These are phyloP conservation scores for Metschnikowia anglica DNA, from an alignment of 805 yeast genomes.

Conservation along the genomic window DNA sequence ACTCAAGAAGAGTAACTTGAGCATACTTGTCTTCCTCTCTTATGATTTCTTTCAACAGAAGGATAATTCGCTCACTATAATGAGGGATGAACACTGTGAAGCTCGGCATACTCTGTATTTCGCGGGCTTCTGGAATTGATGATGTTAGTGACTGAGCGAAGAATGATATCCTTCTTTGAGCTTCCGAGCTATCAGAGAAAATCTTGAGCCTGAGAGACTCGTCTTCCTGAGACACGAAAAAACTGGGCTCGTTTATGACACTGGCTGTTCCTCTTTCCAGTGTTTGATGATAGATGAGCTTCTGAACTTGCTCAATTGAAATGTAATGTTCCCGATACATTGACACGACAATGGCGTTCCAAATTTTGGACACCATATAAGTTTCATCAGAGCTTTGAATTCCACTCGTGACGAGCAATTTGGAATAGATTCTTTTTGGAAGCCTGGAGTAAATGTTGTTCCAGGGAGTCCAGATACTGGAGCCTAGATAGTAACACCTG, in stretches of 20 bases:
- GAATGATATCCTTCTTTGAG: constrained; percentile 78
- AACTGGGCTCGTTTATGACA: constrained; percentile 55
- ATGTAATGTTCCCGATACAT: constrained; percentile 80
- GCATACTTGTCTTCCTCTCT: constrained; percentile 97
- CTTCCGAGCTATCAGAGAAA: constrained; percentile 67
- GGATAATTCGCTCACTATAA: constrained; percentile 88
- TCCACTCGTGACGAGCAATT: constrained; percentile 43
- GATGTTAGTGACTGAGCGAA: constrained; percentile 89
- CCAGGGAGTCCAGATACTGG: constrained; percentile 90
- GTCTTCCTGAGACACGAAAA: constrained; percentile 82
- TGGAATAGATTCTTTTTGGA: constrained; percentile 74
- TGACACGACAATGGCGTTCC: constrained; percentile 83
- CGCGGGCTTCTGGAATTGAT: constrained; percentile 71
- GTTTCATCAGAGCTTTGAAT: constrained; percentile 37
- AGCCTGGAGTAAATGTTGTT: constrained; percentile 71
- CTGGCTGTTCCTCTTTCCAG: constrained; percentile 35
- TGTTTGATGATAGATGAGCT: constrained; percentile 57
- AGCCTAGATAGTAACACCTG: constrained; percentile 69
- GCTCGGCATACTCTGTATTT: constrained; percentile 18
- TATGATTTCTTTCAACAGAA: constrained; percentile 92
- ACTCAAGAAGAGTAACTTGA: constrained; percentile 89
- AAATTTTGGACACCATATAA: constrained; percentile 56
- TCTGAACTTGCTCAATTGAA: constrained; percentile 69
- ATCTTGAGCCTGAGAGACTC: constrained; percentile 57
- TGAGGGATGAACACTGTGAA: constrained; percentile 82